Base-by-base conservation (phyloP, 2,329 filamentous ascomycete species). In the Colletotrichum tanaceti region DNA sequence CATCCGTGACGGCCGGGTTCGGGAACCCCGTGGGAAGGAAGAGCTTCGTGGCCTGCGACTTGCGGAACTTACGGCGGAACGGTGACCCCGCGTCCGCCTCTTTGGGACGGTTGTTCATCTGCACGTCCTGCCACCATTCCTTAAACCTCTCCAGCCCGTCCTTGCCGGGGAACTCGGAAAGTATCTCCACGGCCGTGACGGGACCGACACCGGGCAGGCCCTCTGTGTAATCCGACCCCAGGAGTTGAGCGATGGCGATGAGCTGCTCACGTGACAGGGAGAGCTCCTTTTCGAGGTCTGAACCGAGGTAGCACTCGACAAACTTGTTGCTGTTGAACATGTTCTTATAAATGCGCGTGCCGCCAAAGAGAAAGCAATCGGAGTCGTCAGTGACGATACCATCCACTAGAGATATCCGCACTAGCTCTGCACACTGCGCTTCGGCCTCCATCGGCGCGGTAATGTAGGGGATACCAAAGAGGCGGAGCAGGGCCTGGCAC, bases 321-420 rank as follows among this genome's bases (percentile, higher is more conserved):
- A 93, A 97, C 77, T 99, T 99, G 79, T 96, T 96, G 74, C 93
- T 91, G 79, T 98, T 99, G 85, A 99, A 99, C 94, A 99, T 97
- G 83, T 99, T 99, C 79, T 99, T 99, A 85, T 99, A 99, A 24
- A 99, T 92, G 20, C 95, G 87, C 0, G 94, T 99, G 44, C 96
- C 97, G 20, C 96, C 97, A 78, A 99, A 99, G 0, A 99, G 87
- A 75, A 99, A 99, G 0, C 91, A 97, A 82, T 99, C 96, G 3
- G 92, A 97, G 77, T 99, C 96, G 75, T 99, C 96, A 0, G 97
- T 99, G 38, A 99, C 94, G 70, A 99, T 97, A 14, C 97, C 96
- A 77, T 99, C 97, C 10, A 99, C 97, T 0, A 98, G 88, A 0
- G 93, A 93, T 0, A 98, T 84, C 0, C 82, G 82, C 0, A 99